Evolutionary conservation across 805 yeast species (phyloP).

Genomic region (Vanderwaltozyma verrucispora): DNA sequence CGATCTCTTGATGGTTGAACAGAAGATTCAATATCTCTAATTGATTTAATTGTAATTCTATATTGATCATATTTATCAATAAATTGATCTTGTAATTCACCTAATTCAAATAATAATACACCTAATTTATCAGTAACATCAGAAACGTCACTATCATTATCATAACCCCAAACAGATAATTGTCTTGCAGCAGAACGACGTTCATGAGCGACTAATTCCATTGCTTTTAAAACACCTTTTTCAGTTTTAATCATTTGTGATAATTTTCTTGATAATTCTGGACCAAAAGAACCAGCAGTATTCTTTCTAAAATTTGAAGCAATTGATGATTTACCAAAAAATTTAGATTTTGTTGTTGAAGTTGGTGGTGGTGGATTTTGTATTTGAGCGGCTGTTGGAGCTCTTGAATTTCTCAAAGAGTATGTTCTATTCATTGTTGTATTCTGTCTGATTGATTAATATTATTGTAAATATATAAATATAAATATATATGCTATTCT

Average conservation of each 20-base stretch:
- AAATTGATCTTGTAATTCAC: constrained; percentile 96
- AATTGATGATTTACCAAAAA: constrained; percentile 66
- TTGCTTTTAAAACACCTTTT: constrained; percentile 88
- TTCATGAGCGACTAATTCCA: constrained; percentile 88
- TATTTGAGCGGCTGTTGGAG: constrained; percentile 74
- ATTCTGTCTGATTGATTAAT: too few species aligned
- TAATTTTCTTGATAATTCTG: constrained; percentile 87
- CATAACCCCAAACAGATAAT: constrained; percentile 96
- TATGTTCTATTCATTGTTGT: constrained; percentile 68
- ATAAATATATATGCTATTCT: too few species aligned
- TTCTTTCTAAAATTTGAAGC: constrained; percentile 64
- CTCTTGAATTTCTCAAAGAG: constrained; percentile 66
- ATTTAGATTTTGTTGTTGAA: constrained; percentile 59
- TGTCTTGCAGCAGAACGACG: constrained; percentile 96
- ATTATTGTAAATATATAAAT: too few species aligned
- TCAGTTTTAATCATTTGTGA: constrained; percentile 91
- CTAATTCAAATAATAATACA: constrained; percentile 88
- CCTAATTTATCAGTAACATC: constrained; percentile 97
- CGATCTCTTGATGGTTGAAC: constrained; percentile 98
- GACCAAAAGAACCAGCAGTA: constrained; percentile 88
- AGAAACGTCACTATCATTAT: constrained; percentile 92
- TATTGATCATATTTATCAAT: constrained; percentile 97
- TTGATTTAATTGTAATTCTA: constrained; percentile 87
- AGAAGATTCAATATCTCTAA: constrained; percentile 93
- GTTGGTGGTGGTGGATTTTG: constrained; percentile 77